A percentile compares a stretch with the other conserved stretches of the same genome.
Evolutionary conservation across 768 basidiomycete genomes (phyloP).

Genomic region (Suillus paluster): DNA sequence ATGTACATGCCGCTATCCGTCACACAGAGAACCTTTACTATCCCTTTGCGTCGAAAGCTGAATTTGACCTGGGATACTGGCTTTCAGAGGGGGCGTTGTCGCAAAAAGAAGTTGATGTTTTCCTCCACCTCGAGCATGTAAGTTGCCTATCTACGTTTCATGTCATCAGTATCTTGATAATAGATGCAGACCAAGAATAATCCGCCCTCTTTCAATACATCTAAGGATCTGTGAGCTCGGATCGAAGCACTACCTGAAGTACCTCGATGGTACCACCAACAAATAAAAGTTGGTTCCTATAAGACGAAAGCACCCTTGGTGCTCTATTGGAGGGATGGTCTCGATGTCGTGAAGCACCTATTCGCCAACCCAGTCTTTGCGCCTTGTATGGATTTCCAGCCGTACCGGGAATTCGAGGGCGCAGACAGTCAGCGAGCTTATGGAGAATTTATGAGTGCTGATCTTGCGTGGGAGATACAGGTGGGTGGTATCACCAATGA

Average conservation of each 20-base stretch:
- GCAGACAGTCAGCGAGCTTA: no score
- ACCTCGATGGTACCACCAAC: conserved; percentile 9
- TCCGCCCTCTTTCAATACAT: not conserved
- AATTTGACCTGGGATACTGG: conserved; percentile 15
- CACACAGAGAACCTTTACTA: conserved; percentile 1
- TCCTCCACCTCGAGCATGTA: conserved; percentile 2
- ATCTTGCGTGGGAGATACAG: no score
- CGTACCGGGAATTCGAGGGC: no score
- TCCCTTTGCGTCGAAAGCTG: conserved; percentile 5
- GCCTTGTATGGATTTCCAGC: no score
- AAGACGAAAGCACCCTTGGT: conserved; percentile 9
- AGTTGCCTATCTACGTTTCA: not conserved
- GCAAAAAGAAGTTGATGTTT: conserved; percentile 8
- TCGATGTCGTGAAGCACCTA: no score
- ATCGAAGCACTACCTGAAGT: conserved; percentile 9
- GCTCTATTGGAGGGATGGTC: no score
- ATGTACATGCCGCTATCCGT: not conserved
- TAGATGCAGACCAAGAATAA: not conserved
- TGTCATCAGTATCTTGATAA: not conserved
- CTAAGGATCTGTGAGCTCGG: not conserved
- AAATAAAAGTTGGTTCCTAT: conserved; percentile 13
- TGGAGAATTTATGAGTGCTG: no score
- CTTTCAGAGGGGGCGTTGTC: conserved; percentile 1
- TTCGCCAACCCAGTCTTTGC: no score
- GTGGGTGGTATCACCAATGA: no score